These are phyloP conservation scores for Hortiboletus rubellus DNA, from an alignment of 1,284 basidiomycete genomes.

Conservation along the genomic window DNA sequence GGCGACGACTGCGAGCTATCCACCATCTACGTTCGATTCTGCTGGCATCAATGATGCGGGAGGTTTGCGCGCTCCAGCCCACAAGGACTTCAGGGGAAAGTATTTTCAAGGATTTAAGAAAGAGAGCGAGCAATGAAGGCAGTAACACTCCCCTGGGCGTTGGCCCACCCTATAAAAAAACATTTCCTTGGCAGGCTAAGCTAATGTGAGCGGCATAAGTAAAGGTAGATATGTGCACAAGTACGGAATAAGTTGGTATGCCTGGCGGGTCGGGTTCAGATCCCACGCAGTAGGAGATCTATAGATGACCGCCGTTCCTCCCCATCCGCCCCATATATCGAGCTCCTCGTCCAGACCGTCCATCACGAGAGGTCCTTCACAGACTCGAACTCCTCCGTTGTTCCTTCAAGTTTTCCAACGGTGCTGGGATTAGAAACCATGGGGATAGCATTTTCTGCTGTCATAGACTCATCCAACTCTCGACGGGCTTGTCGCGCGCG, in stretches of 20 bases:
- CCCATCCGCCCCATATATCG: not conserved
- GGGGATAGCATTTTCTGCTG: not conserved
- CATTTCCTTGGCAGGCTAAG: not conserved
- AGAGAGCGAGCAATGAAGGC: conserved; percentile 12
- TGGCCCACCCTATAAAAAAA: not conserved
- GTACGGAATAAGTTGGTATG: conserved; percentile 11
- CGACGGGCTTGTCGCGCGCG: conserved; percentile 60
- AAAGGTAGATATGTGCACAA: not conserved
- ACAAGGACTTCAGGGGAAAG: conserved; percentile 77
- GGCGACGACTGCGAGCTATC: conserved; percentile 48
- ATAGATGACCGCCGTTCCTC: not conserved
- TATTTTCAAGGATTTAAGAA: conserved; percentile 78
- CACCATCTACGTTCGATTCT: conserved; percentile 51
- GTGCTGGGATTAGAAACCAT: not conserved
- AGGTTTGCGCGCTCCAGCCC: conserved; percentile 58
- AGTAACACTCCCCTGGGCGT: not conserved
- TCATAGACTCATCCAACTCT: conserved; percentile 51
- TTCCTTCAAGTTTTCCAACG: not conserved
- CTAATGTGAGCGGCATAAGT: not conserved
- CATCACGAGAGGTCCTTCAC: not conserved
- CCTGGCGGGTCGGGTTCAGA: not conserved
- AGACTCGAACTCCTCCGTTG: not conserved
- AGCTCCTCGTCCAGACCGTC: not conserved
- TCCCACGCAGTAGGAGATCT: not conserved
- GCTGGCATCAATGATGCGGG: conserved; percentile 20